Conservation (phyloP, 805 yeast species). For the Suhomyces xylopsoci region DNA sequence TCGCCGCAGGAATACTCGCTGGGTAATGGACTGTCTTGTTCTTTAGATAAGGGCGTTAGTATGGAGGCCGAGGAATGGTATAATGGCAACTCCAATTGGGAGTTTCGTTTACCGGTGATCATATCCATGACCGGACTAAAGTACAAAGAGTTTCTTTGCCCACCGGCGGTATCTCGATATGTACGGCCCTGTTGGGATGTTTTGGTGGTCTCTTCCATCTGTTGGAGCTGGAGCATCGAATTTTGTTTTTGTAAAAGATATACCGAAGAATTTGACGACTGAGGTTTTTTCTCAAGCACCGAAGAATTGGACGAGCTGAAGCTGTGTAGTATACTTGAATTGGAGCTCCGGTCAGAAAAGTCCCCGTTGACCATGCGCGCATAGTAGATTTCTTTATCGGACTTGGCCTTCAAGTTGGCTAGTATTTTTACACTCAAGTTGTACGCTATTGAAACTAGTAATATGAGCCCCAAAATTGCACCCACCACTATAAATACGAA, state of each 20-base stretch:
- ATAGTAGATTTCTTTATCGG: constrained; percentile 32
- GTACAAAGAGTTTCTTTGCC: constrained; percentile 45
- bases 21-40: not conserved
- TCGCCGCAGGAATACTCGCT: constrained; percentile 6
- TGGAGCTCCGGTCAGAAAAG: constrained; percentile 8
- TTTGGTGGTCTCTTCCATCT: constrained; percentile 6
- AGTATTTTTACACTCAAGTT: constrained; percentile 21
- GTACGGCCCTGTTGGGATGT: constrained; percentile 26
- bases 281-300: constrained; percentile 18
- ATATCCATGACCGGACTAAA: constrained; percentile 50
- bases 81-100: constrained; percentile 15
- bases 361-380: constrained; percentile 9
- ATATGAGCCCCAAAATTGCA: constrained; percentile 22
- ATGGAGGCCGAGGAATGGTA: constrained; percentile 7
- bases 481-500: constrained; percentile 46
- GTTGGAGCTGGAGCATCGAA: constrained; percentile 8
- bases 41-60: not conserved
- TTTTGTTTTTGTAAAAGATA: constrained; percentile 11
- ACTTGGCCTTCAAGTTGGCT: constrained; percentile 24
- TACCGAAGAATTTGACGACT: constrained; percentile 13
- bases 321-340: constrained; percentile 8
- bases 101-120: constrained; percentile 14
- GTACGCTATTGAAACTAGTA: constrained; percentile 17
- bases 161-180: constrained; percentile 22
- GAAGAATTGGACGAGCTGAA: constrained; percentile 18